Evolutionary conservation across 140 eudicot species (phyloP), one percentile per base, ranked within the genome.

Genomic region (Bidens hawaiensis): DNA sequence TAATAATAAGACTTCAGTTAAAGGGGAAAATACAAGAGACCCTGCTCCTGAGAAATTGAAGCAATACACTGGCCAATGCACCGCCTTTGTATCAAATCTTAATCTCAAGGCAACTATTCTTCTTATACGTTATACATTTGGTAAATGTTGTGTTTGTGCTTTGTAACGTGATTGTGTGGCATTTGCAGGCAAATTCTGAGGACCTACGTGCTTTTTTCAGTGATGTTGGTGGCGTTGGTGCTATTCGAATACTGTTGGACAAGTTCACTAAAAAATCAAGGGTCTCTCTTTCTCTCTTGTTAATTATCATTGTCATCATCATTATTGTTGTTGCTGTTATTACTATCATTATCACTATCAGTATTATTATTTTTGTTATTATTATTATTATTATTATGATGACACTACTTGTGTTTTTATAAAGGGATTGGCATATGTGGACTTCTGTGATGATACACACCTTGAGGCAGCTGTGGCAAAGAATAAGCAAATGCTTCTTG

Each of bases 401-500:
- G 31, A 16, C 43, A 16, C 14, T 31, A 56, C 45, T 16, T 26
- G n/a, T 49, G 53, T 30, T 34, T n/a, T 3, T 24, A 13, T 66
- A 54, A 40, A 91, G 96, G 98, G 98, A 65, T 72, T 91, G 67
- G 98, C 98, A 22, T 91, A 91, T 68, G 87, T 87, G 75, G 98
- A 91, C 69, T 91, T 91, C 67, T 78, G 74, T 18, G 89, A 82
- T 55, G 93, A 91, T 45, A 80, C 77, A 41, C 93, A 87, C 82
- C 96, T 87, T 45, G 81, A 73, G 67, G 85, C 87, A 14, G 98
- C 98, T 36, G 51, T 91, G 65, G 84, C 80, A 27, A 91, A 82
- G 79, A 91, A 91, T 75, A 91, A 74, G 64, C 89, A 75, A 48
- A 53, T 13, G 52, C 71, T 87, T 25, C 65, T 82, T 17, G 95